Base-by-base conservation (phyloP, 1,284 basidiomycete species). In the Tylopilus sp. region DNA sequence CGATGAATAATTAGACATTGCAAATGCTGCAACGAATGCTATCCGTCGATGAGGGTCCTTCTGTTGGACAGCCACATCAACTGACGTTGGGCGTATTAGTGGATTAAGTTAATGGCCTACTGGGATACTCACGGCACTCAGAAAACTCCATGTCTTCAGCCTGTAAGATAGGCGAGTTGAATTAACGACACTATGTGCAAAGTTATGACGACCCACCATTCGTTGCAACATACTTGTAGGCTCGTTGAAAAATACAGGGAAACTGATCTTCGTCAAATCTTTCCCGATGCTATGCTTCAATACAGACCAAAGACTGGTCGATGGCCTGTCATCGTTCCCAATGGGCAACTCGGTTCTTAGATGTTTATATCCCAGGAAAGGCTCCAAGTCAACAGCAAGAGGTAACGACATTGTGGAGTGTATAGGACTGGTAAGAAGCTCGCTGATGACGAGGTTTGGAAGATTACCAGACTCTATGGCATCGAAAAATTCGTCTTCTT, bases 401-500 rank as follows among this genome's bases (percentile, higher is more conserved):
- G 78, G 69, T 9, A 80, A 69, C 19, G 67, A 61, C 16, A 67
- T 69, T 56, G 72, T 69, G 7, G 72, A 70, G 64, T 75, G 79
- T 10, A 66, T 70, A 52, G 81, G 72, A 70, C 83, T 69, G 13
- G 80, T 77, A 44, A 95, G 86, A 9, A 87, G 84, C 51, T 91
- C 85, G 58, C 88, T 86, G 32, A 96, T 84, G 52, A 92, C 81
- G 7, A 96, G 84, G 69, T 93, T 91, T 9, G 94, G 93, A 1
- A 97, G 82, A 38, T 84, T 87, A 62, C 92, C 93, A 15, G 90
- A 82, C 76, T 99, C 97, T 74, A 98, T 96, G 24, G 97, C 96
- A 77, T 99, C 97, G 75, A 98, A 99, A 81, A 99, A 99, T 80
- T 99, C 96, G 81, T 99, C 96, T 74, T 97, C 95, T 60, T 95